Evolutionary conservation across 2,329 filamentous ascomycete species (phyloP).

Genomic region (Apiospora malaysiana): DNA sequence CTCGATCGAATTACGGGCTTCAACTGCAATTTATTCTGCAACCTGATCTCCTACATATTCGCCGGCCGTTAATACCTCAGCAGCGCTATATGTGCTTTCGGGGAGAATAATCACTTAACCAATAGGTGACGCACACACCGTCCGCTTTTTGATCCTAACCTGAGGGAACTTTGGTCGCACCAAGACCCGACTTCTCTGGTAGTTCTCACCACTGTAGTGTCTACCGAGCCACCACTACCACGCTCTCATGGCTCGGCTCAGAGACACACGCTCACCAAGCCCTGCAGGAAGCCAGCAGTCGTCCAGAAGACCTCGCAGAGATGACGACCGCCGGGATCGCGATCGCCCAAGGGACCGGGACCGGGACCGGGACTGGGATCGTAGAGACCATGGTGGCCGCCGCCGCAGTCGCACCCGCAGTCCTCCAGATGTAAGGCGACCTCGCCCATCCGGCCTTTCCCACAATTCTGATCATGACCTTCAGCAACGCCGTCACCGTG

Average conservation of each 20-base stretch:
- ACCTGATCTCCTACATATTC: not conserved
- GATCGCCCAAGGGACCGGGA: constrained; percentile 50
- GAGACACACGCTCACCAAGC: constrained; percentile 86
- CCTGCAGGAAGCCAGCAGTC: constrained; percentile 82
- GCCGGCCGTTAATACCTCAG: not conserved
- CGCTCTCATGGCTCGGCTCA: constrained; percentile 64
- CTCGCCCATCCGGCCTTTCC: constrained; percentile 28
- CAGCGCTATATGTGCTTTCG: not conserved
- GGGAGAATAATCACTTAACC: not conserved
- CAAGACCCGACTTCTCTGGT: constrained; percentile 21
- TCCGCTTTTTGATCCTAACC: constrained; percentile 17
- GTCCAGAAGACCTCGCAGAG: constrained; percentile 70
- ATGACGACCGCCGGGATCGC: constrained; percentile 63
- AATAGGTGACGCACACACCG: constrained; percentile 14
- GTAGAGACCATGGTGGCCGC: constrained; percentile 56
- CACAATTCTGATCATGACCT: constrained; percentile 47
- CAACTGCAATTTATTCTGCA: not conserved
- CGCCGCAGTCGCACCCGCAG: constrained; percentile 68
- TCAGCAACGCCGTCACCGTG: constrained; percentile 63
- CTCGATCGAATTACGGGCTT: not conserved
- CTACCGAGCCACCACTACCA: constrained; percentile 42
- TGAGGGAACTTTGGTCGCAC: constrained; percentile 6
- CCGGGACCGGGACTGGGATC: constrained; percentile 53
- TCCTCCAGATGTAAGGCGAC: constrained; percentile 61
- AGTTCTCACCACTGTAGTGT: constrained; percentile 39